Evolutionary conservation across 805 yeast genomes (phyloP).

Genomic region (Jamesozyma piceae): DNA sequence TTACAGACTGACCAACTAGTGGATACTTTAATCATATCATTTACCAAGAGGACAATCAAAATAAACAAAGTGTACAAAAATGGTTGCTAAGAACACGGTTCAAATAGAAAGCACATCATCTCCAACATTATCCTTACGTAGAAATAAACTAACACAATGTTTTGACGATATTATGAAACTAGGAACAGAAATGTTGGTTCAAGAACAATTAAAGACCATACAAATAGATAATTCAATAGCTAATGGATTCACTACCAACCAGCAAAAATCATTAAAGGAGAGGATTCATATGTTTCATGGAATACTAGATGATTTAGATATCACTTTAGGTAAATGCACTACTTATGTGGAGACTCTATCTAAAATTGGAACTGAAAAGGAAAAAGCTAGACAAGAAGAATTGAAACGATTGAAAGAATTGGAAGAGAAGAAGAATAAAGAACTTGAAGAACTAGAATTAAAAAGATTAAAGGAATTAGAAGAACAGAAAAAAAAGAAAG

Average conservation of each 20-base stretch:
- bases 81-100: slow-evolving; percentile 5
- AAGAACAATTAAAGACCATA: slow-evolving; percentile 29
- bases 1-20: no score
- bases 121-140: slow-evolving; percentile 3
- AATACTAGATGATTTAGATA: slow-evolving; percentile 26
- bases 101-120: slow-evolving; percentile 2
- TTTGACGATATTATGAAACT: slow-evolving; percentile 27
- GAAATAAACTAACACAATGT: slow-evolving; percentile 25
- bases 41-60: no score
- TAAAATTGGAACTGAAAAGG: slow-evolving; percentile 25
- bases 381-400: slow-evolving; percentile 23
- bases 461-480: slow-evolving; percentile 4
- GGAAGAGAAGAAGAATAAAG: slow-evolving; percentile 19
- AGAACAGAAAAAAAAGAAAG: slow-evolving; percentile 6
- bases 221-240: slow-evolving; percentile 22
- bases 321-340: slow-evolving; percentile 20
- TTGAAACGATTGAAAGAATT: slow-evolving; percentile 18
- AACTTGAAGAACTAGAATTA: slow-evolving; percentile 7
- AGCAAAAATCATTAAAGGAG: slow-evolving; percentile 21
- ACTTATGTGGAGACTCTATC: slow-evolving; percentile 23
- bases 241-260: slow-evolving; percentile 21
- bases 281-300: slow-evolving; percentile 24
- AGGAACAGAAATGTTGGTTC: slow-evolving; percentile 29
- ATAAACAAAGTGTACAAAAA: no score
- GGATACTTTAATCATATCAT: no score